These are phyloP conservation scores for Phialemoniopsis sp. DNA, from an alignment of 2,329 filamentous ascomycete genomes.

Conservation along the genomic window DNA sequence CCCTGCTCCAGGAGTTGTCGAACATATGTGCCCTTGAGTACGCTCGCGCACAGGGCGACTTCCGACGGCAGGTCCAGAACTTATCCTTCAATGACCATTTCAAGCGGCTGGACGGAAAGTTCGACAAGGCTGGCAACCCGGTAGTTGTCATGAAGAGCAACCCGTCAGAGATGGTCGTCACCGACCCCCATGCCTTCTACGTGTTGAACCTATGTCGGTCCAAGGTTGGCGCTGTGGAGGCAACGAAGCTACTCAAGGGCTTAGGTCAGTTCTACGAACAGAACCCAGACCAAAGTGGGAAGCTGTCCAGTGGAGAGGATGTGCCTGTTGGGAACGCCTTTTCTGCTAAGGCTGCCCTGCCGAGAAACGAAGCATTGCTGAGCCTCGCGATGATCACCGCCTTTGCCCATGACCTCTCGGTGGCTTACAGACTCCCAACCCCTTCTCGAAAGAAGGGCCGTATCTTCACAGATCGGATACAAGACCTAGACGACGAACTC, in stretches of 20 bases:
- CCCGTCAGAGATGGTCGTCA: conserved; percentile 28
- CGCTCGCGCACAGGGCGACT: conserved; percentile 24
- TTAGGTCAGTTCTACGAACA: too few species aligned
- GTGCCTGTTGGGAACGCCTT: too few species aligned
- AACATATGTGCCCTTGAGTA: conserved; percentile 41
- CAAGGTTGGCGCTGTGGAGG: conserved; percentile 25
- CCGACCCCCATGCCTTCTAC: conserved; percentile 35
- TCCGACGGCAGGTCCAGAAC: conserved; percentile 35
- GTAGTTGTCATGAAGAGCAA: conserved; percentile 35
- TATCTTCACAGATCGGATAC: conserved; percentile 24
- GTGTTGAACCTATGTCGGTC: conserved; percentile 38
- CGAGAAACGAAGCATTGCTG: too few species aligned
- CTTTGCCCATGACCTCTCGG: too few species aligned
- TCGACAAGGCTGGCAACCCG: conserved; percentile 27
- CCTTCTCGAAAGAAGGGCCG: conserved; percentile 35
- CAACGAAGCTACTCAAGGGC: too few species aligned
- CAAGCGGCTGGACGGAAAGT: too few species aligned
- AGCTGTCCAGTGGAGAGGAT: too few species aligned
- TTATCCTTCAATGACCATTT: too few species aligned
- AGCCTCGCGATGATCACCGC: too few species aligned
- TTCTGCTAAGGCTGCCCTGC: too few species aligned
- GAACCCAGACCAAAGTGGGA: too few species aligned
- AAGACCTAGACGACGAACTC: conserved; percentile 30
- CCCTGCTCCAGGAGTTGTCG: conserved; percentile 39
- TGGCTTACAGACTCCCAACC: too few species aligned